phyloP scores from a whole-genome alignment of 139 green algal species.

The Tetratostichococcus sp. region DNA sequence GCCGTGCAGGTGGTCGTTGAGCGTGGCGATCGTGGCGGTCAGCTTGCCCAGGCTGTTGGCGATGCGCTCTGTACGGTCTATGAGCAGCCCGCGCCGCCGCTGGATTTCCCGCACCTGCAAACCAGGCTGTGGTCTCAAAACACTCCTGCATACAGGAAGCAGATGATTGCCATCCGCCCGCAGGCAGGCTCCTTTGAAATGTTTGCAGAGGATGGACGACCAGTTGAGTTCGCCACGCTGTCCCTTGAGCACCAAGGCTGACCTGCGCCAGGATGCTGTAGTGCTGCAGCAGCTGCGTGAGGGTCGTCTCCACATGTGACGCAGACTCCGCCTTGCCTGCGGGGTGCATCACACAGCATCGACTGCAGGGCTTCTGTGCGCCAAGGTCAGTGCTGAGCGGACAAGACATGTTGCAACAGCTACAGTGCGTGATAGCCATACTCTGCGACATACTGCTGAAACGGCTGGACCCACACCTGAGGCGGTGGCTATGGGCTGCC shows the following conservation, averaged over 20 bases:
- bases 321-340: conserved; percentile 44
- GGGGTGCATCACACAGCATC: too few species aligned
- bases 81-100: conserved; percentile 1
- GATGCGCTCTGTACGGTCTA: conserved; percentile 56
- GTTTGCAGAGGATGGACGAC: not conserved
- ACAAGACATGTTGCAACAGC: too few species aligned
- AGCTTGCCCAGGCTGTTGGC: conserved; percentile 50
- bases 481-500: conserved; percentile 8
- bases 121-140: too few species aligned
- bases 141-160: too few species aligned
- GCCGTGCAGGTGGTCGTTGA: conserved; percentile 30
- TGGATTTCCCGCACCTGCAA: conserved; percentile 11
- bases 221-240: too few species aligned
- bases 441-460: not conserved
- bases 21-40: conserved; percentile 24
- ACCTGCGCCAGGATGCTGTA: conserved; percentile 43
- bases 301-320: conserved; percentile 56
- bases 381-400: too few species aligned
- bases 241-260: too few species aligned
- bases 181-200: too few species aligned
- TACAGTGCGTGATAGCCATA: too few species aligned
- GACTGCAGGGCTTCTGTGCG: too few species aligned
- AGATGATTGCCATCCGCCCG: too few species aligned
- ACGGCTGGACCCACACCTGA: conserved; percentile 16
- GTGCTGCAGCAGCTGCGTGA: conserved; percentile 60